Conservation (phyloP, 805 yeast species). For the Monosporozyma unispora region DNA sequence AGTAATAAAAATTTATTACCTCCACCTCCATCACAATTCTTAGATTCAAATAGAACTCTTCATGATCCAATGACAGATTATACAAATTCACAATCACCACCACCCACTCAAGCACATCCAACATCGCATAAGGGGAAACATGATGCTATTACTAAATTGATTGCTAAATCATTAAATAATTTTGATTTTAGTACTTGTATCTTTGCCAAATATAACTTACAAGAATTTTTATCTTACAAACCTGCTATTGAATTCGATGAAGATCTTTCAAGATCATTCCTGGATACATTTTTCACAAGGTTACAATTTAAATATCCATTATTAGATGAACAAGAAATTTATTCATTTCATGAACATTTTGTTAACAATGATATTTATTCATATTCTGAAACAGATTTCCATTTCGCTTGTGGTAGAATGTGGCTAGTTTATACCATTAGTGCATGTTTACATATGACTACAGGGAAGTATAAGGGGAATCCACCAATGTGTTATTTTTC, state of each 20-base stretch:
- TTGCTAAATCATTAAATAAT: conserved; percentile 27
- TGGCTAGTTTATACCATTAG: conserved; percentile 46
- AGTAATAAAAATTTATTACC: neutral
- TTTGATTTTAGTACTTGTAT: conserved; percentile 35
- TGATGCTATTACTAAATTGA: neutral
- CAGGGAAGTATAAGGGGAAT: conserved; percentile 48
- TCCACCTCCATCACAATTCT: neutral
- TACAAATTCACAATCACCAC: neutral
- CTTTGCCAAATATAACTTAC: conserved; percentile 39
- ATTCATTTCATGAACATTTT: conserved; percentile 42
- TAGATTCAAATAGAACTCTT: neutral
- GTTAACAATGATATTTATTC: conserved; percentile 35
- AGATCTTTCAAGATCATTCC: conserved; percentile 39
- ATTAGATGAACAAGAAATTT: conserved; percentile 43
- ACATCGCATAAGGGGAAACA: neutral
- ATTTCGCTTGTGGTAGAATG: conserved; percentile 47
- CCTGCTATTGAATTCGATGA: conserved; percentile 47
- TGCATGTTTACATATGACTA: conserved; percentile 44
- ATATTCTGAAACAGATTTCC: conserved; percentile 32
- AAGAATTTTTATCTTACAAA: conserved; percentile 38
- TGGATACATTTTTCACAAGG: conserved; percentile 48
- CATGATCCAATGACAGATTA: neutral
- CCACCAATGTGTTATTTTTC: conserved; percentile 49
- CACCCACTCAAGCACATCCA: neutral
- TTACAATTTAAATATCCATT: conserved; percentile 51